Base-by-base conservation (phyloP, 257 asterid genomes). In the Paulownia fortunei region DNA sequence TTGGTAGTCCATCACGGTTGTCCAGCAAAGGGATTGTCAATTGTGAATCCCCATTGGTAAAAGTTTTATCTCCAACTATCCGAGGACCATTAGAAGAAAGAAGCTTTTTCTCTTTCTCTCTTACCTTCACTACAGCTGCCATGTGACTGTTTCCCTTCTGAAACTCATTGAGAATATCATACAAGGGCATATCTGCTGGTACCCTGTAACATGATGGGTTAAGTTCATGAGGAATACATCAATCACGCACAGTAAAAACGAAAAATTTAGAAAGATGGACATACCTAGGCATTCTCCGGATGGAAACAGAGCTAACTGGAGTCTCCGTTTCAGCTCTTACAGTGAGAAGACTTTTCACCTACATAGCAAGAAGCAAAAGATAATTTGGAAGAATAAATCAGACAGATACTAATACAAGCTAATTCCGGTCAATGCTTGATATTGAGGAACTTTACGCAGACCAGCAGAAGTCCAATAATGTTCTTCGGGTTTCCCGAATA, bases 141-240 rank as follows among this genome's bases (percentile, higher is more conserved):
- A 96, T 92, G 87, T 96, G 99, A 84, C 99, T 96, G 87, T 91
- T 80, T 32, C 99, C 98, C 80, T 95, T 95, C 83, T 93, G 99
- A 84, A 95, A 95, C 90, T 95, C 97, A 3, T 96, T 93, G 63
- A 96, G 95, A 73, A 96, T 96, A 84, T 96, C 99, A 69, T 96
- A 96, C 88, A 96, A 76, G 1, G 99, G 99, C 96, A 96, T 93
- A 81, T 92, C 88, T 46, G 96, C 90, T 3, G 98, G 97, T 71
- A 96, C 98, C 88, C 99, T 96, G 85, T 72, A 72, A 36, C 21
- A 69, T 23, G 19, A 27, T 42, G 75, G 51, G 73, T 64, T 79
- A 37, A 82, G 56, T 54, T 32, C 37, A 52, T 80, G 61, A 37
- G 39, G 67, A 77, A 74, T 36, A 65, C 34, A 42, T 67, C n/a